These are phyloP conservation scores for Nadsonia commutata DNA, from an alignment of 1,139 yeast species.

Conservation along the genomic window DNA sequence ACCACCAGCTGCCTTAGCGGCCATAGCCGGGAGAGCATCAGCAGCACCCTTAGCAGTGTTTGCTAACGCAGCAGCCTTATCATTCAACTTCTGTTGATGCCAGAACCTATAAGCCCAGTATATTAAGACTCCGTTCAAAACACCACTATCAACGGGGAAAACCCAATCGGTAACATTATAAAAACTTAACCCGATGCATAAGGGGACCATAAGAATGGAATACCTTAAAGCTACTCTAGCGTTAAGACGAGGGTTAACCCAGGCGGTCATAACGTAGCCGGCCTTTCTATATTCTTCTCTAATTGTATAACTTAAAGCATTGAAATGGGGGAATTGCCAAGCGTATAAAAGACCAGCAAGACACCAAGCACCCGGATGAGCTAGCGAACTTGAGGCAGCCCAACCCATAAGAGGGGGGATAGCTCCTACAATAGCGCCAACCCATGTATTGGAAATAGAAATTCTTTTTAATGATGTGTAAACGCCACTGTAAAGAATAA, in stretches of 20 bases:
- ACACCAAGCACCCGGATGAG: slow-evolving; percentile 92
- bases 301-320: slow-evolving; percentile 76
- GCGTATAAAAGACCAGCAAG: slow-evolving; percentile 81
- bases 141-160: slow-evolving; percentile 64
- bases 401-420: slow-evolving; percentile 99
- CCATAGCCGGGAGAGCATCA: slow-evolving; percentile 15
- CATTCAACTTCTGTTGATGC: slow-evolving; percentile 22
- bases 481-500: slow-evolving; percentile 71
- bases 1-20: slow-evolving; percentile 5
- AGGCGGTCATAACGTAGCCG: slow-evolving; percentile 94
- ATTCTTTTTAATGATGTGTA: slow-evolving; percentile 82
- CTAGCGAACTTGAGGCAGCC: slow-evolving; percentile 77
- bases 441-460: slow-evolving; percentile 89
- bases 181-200: slow-evolving; percentile 72
- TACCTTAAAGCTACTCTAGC: slow-evolving; percentile 89
- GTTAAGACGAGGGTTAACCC: slow-evolving; percentile 78
- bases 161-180: slow-evolving; percentile 72
- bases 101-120: slow-evolving; percentile 73
- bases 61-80: neutral
- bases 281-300: slow-evolving; percentile 81
- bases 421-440: slow-evolving; percentile 96
- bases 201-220: slow-evolving; percentile 79
- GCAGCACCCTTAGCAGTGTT: slow-evolving; percentile 7
- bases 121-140: slow-evolving; percentile 76
- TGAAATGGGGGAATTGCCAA: slow-evolving; percentile 99